Conservation (phyloP, 129 eudicot species). For the Lactuca sativa region DNA sequence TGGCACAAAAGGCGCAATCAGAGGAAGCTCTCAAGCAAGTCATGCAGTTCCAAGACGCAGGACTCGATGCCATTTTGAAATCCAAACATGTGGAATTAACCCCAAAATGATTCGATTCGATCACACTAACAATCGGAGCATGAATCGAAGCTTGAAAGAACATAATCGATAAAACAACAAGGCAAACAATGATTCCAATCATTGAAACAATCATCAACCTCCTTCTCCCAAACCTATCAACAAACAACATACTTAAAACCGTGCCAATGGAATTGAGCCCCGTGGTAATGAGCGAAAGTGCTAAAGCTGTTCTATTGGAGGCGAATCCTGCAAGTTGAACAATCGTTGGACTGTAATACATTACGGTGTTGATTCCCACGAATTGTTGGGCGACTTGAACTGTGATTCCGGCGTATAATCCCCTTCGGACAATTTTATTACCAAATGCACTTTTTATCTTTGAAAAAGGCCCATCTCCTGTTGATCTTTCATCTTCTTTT, state of each 20-base stretch:
- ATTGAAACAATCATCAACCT: slow-evolving; percentile 59
- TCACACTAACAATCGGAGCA: slow-evolving; percentile 40
- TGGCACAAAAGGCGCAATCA: slow-evolving; percentile 53
- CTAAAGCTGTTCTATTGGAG: slow-evolving; percentile 58
- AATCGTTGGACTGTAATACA: slow-evolving; percentile 66
- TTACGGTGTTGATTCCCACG: slow-evolving; percentile 64
- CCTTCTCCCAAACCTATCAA: slow-evolving; percentile 63
- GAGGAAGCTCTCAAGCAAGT: slow-evolving; percentile 47
- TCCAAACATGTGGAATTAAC: slow-evolving; percentile 44
- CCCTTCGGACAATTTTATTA: slow-evolving; percentile 53
- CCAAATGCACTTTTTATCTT: slow-evolving; percentile 44
- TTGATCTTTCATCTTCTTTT: slow-evolving; percentile 33
- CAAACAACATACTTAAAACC: slow-evolving; percentile 51
- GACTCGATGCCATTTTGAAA: slow-evolving; percentile 23
- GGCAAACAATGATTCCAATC: slow-evolving; percentile 55
- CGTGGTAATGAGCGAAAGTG: slow-evolving; percentile 59
- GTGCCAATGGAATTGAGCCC: slow-evolving; percentile 70
- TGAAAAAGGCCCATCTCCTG: slow-evolving; percentile 33
- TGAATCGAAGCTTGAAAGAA: slow-evolving; percentile 44
- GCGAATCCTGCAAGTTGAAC: slow-evolving; percentile 68
- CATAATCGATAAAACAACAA: slow-evolving; percentile 39
- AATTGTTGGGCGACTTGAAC: slow-evolving; percentile 78
- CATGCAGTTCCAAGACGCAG: slow-evolving; percentile 59
- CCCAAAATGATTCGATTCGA: slow-evolving; percentile 52
- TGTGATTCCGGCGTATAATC: slow-evolving; percentile 62